Conservation (phyloP, 2,329 filamentous ascomycete species). For the Byssoonygena ceratinophila region DNA sequence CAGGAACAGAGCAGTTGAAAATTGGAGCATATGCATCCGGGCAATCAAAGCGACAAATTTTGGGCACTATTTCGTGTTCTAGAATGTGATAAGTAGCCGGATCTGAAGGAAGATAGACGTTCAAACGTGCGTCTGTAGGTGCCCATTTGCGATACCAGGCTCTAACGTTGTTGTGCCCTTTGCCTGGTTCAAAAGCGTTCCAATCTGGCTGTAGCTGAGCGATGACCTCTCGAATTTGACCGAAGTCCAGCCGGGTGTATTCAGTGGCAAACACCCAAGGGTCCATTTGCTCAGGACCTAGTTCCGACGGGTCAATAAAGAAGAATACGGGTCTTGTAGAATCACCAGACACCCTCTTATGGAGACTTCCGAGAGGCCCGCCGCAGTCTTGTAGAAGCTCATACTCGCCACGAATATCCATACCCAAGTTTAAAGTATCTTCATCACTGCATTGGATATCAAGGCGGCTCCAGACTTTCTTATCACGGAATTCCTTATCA, state of each 20-base stretch:
- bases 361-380: slow-evolving; percentile 46
- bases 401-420: slow-evolving; percentile 43
- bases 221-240: slow-evolving; percentile 38
- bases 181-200: slow-evolving; percentile 28
- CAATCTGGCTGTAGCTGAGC: slow-evolving; percentile 41
- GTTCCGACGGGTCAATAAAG: slow-evolving; percentile 47
- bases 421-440: slow-evolving; percentile 23
- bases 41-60: slow-evolving; percentile 21
- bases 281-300: slow-evolving; percentile 40
- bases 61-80: slow-evolving; percentile 14
- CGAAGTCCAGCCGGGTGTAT: slow-evolving; percentile 37
- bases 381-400: slow-evolving; percentile 46
- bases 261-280: slow-evolving; percentile 48
- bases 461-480: slow-evolving; percentile 38
- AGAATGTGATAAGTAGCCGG: slow-evolving; percentile 20
- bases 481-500: slow-evolving; percentile 28
- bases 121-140: slow-evolving; percentile 20
- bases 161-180: slow-evolving; percentile 18
- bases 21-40: slow-evolving; percentile 27
- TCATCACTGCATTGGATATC: slow-evolving; percentile 29
- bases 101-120: slow-evolving; percentile 15
- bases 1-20: slow-evolving; percentile 22
- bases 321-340: slow-evolving; percentile 38
- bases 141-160: slow-evolving; percentile 27
- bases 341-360: slow-evolving; percentile 32